Evolutionary conservation across 345 rosid species (phyloP).

Genomic region (Mallotus nudiflorus): DNA sequence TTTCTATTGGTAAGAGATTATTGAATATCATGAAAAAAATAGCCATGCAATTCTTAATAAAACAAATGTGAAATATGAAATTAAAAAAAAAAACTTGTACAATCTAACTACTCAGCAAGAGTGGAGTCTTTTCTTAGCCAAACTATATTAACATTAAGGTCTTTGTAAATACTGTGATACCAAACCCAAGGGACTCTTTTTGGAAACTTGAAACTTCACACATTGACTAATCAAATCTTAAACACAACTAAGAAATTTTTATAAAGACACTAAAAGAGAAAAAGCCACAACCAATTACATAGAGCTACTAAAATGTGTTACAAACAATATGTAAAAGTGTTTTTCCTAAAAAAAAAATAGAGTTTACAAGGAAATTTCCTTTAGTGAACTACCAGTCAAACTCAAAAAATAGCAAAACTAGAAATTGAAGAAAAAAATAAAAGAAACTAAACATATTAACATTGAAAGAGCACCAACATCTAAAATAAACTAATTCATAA

Average conservation of each 20-base stretch:
- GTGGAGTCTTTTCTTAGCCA: conserved; percentile 80
- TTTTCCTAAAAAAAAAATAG: no score
- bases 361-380: not conserved
- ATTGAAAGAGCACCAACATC: not conserved
- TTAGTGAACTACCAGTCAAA: conserved; percentile 1
- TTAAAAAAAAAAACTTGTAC: not conserved
- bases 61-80: no score
- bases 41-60: no score
- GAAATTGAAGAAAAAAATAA: not conserved
- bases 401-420: not conserved
- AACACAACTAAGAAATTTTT: not conserved
- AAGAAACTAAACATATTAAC: not conserved
- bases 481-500: not conserved
- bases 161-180: conserved; percentile 68
- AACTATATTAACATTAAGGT: conserved; percentile 56
- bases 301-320: no score
- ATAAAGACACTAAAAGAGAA: not conserved
- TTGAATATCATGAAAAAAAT: no score
- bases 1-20: no score
- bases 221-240: conserved; percentile 5
- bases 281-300: no score
- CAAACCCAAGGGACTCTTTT: conserved; percentile 80
- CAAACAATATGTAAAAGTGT: no score
- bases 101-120: conserved; percentile 32
- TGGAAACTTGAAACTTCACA: conserved; percentile 58